Percentiles rank a stretch among this genome's conserved stretches.
These are phyloP conservation scores for button mushroom (Agaricus bisporus) DNA, from an alignment of 768 basidiomycete genomes.

Conservation along the genomic window DNA sequence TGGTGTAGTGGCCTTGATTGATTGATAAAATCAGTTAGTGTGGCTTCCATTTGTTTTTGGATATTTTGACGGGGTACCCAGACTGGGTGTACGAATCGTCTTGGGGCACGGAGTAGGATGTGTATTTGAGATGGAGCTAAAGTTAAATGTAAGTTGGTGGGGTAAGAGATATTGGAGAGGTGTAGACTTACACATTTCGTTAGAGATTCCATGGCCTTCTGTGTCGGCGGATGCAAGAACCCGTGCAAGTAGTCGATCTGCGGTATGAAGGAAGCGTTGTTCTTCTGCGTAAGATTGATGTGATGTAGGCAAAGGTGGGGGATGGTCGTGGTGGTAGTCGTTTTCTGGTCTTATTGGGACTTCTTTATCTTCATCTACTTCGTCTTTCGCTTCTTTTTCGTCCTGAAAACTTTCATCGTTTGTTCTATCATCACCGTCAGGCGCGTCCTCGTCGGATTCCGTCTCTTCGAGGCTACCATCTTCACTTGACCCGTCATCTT, in stretches of 20 bases:
- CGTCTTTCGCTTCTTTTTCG: neutral
- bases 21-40: constrained; percentile 33
- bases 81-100: constrained; percentile 39
- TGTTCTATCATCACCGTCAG: constrained; percentile 7
- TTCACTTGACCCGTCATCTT: constrained; percentile 7
- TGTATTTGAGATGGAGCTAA: constrained; percentile 42
- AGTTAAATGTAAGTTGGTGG: neutral
- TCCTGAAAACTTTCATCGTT: constrained; percentile 10
- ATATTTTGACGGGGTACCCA: constrained; percentile 43
- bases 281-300: constrained; percentile 23
- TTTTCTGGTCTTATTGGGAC: neutral
- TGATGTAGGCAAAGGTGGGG: constrained; percentile 7
- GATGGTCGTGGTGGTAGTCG: neutral
- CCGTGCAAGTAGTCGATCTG: constrained; percentile 30
- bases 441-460: neutral
- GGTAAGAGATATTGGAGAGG: neutral
- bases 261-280: constrained; percentile 25
- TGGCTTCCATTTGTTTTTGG: constrained; percentile 28
- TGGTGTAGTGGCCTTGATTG: constrained; percentile 20
- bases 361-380: constrained; percentile 9
- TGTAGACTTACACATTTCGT: constrained; percentile 26
- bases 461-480: constrained; percentile 11
- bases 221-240: constrained; percentile 28
- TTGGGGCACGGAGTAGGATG: constrained; percentile 38
- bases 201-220: constrained; percentile 27